Evolutionary conservation across 2,329 filamentous ascomycete genomes (phyloP).

Genomic region (Neopestalotiopsis rosae): DNA sequence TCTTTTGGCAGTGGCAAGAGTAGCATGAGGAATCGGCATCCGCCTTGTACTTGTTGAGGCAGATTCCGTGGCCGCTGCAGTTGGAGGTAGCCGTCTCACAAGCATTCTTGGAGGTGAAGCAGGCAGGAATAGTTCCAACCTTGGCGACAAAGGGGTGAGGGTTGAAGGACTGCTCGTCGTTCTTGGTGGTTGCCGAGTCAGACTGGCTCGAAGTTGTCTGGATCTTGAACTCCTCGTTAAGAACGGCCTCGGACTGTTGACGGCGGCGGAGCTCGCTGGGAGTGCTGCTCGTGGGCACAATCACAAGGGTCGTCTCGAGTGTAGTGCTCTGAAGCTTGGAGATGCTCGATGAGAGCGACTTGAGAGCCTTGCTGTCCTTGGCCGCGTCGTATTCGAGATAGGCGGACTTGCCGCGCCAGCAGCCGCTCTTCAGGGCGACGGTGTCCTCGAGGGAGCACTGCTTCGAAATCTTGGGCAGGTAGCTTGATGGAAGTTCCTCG

Average conservation of each 20-base stretch:
- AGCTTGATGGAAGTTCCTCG: constrained; percentile 53
- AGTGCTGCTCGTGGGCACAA: constrained; percentile 51
- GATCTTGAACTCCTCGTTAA: constrained; percentile 37
- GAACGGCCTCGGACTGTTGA: constrained; percentile 50
- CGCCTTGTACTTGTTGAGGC: constrained; percentile 65
- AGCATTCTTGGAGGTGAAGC: constrained; percentile 72
- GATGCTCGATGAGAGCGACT: constrained; percentile 50
- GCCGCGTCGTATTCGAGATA: constrained; percentile 37
- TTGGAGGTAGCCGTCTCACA: constrained; percentile 75
- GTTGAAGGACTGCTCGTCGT: constrained; percentile 37
- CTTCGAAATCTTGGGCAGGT: constrained; percentile 42
- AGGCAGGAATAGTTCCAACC: constrained; percentile 64
- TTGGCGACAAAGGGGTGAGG: constrained; percentile 30
- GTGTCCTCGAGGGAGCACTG: constrained; percentile 39
- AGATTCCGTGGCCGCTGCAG: constrained; percentile 84
- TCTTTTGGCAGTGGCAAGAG: constrained; percentile 75
- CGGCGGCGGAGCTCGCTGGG: constrained; percentile 50
- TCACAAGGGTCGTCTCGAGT: constrained; percentile 61
- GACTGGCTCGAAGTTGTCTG: constrained; percentile 24
- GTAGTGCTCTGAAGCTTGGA: constrained; percentile 51
- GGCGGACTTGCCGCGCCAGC: constrained; percentile 35
- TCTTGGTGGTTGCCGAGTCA: constrained; percentile 38
- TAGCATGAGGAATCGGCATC: constrained; percentile 66
- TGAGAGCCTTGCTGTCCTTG: constrained; percentile 45
- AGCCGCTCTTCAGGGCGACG: constrained; percentile 28